These are phyloP conservation scores for Adansonia gregorii DNA, from an alignment of 441 rosid species.

Conservation along the genomic window DNA sequence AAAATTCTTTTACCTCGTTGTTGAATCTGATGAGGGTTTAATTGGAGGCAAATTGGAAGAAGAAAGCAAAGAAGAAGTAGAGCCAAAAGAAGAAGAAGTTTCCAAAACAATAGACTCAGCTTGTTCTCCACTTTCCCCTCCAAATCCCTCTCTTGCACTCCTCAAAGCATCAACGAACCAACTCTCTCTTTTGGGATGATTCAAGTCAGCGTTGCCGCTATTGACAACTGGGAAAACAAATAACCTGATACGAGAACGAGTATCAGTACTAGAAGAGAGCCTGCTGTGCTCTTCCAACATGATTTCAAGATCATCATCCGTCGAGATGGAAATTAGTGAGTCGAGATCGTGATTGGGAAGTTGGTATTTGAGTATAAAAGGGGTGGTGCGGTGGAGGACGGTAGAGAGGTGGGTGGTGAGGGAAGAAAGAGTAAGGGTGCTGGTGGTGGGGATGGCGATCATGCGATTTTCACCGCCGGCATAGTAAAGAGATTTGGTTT, in stretches of 20 bases:
- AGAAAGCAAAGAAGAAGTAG: slow-evolving; percentile 68
- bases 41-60: slow-evolving; percentile 56
- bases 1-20: slow-evolving; percentile 39
- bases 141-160: slow-evolving; percentile 45
- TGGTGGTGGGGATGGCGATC: not conserved
- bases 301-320: slow-evolving; percentile 21
- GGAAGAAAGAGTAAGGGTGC: not conserved
- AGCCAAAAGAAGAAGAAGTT: slow-evolving; percentile 75
- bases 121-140: slow-evolving; percentile 44
- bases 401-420: slow-evolving; percentile 1
- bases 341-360: slow-evolving; percentile 17
- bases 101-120: slow-evolving; percentile 64
- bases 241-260: slow-evolving; percentile 56
- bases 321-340: slow-evolving; percentile 11
- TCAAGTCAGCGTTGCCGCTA: slow-evolving; percentile 27
- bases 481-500: slow-evolving; percentile 11
- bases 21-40: slow-evolving; percentile 42
- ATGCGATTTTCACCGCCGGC: slow-evolving; percentile 12
- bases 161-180: slow-evolving; percentile 78
- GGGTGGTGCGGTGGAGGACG: not conserved
- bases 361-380: slow-evolving; percentile 15
- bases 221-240: slow-evolving; percentile 44
- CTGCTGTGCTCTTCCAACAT: slow-evolving; percentile 24
- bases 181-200: slow-evolving; percentile 66
- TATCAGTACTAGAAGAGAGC: slow-evolving; percentile 34